Percentiles rank a stretch among this genome's conserved stretches.
Conservation (phyloP, 1,284 basidiomycete species). For the Marasmius fiardii region DNA sequence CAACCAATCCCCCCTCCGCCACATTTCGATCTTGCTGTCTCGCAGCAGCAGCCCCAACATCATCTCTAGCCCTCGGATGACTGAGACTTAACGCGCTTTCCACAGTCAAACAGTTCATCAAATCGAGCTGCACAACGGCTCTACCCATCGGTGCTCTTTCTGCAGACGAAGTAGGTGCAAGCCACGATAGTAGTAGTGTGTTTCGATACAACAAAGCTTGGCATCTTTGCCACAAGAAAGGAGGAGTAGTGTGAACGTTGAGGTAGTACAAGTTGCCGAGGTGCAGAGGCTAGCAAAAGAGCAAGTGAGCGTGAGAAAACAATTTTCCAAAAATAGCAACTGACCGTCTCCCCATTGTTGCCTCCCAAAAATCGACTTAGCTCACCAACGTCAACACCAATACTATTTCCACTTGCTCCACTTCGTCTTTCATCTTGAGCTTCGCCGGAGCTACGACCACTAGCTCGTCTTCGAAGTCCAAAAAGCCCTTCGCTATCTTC, state of each 20-base stretch:
- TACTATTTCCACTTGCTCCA: slow-evolving; percentile 26
- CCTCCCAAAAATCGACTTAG: slow-evolving; percentile 27
- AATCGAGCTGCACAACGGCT: slow-evolving; percentile 78
- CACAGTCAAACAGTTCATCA: slow-evolving; percentile 81
- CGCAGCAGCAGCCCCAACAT: slow-evolving; percentile 82
- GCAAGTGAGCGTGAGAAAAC: slow-evolving; percentile 5
- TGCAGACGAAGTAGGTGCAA: slow-evolving; percentile 55
- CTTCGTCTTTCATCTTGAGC: slow-evolving; percentile 26
- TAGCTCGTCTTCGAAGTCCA: slow-evolving; percentile 57
- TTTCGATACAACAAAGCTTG: slow-evolving; percentile 81
- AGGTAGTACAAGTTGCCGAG: slow-evolving; percentile 86
- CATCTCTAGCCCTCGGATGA: slow-evolving; percentile 74
- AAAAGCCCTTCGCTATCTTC: slow-evolving; percentile 51
- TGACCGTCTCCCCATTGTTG: slow-evolving; percentile 29
- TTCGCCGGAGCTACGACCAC: slow-evolving; percentile 38
- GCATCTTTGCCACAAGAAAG: slow-evolving; percentile 81
- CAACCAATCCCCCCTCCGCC: slow-evolving; percentile 49
- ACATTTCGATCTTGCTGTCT: slow-evolving; percentile 41
- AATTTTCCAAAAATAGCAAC: slow-evolving; percentile 18
- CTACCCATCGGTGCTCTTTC: slow-evolving; percentile 39
- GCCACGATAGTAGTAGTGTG: slow-evolving; percentile 79
- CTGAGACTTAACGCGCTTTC: slow-evolving; percentile 74
- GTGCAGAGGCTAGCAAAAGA: slow-evolving; percentile 61
- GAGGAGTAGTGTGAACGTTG: slow-evolving; percentile 78
- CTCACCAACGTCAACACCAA: slow-evolving; percentile 37